These are phyloP conservation scores for Trichoderma asperelloides DNA, from an alignment of 495 filamentous ascomycete genomes.

Conservation along the genomic window DNA sequence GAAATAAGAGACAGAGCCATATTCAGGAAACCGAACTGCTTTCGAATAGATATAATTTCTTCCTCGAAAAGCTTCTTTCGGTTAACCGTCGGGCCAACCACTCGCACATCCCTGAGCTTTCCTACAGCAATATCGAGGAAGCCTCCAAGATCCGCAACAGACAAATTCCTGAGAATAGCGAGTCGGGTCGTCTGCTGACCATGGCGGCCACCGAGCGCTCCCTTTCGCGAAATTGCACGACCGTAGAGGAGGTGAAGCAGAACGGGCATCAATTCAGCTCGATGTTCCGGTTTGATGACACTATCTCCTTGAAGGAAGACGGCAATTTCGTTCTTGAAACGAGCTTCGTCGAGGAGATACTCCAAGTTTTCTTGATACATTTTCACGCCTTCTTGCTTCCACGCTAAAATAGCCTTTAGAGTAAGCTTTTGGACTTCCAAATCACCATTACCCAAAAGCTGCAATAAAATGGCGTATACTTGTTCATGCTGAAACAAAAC, in stretches of 20 bases:
- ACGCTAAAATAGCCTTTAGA: constrained; percentile 77
- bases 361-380: constrained; percentile 81
- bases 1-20: constrained; percentile 86
- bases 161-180: constrained; percentile 41
- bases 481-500: constrained; percentile 69
- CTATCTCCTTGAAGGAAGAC: constrained; percentile 79
- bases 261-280: constrained; percentile 65
- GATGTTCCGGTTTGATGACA: constrained; percentile 64
- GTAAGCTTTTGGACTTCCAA: constrained; percentile 76
- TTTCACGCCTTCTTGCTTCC: constrained; percentile 68
- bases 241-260: constrained; percentile 85
- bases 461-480: constrained; percentile 64
- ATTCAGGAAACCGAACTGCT: constrained; percentile 79
- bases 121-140: constrained; percentile 82
- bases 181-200: constrained; percentile 56
- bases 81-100: constrained; percentile 42
- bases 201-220: constrained; percentile 50
- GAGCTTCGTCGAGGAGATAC: constrained; percentile 81
- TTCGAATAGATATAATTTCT: constrained; percentile 54
- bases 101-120: constrained; percentile 46
- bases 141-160: constrained; percentile 54
- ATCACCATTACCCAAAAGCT: constrained; percentile 76
- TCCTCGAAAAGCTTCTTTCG: constrained; percentile 42
- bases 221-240: constrained; percentile 72
- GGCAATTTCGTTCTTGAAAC: constrained; percentile 85